Conservation (phyloP, 495 filamentous ascomycete genomes). For the Lophiotrema nucula region DNA sequence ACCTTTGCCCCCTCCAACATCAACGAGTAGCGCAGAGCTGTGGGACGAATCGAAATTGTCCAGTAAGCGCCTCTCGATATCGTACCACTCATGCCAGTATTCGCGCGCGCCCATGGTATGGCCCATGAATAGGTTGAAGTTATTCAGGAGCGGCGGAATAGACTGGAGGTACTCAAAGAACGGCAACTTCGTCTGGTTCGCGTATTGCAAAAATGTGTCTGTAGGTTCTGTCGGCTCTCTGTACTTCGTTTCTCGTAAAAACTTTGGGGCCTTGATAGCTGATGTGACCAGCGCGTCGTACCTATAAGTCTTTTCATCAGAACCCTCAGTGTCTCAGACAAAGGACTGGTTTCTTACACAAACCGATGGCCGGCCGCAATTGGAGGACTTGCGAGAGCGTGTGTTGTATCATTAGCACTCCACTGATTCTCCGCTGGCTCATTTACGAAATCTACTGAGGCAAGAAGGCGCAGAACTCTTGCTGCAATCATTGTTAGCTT, state of each 20-base stretch:
- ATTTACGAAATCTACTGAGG: neutral
- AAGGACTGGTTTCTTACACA: neutral
- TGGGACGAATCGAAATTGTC: neutral
- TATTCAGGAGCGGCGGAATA: neutral
- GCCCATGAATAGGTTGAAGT: constrained; percentile 21
- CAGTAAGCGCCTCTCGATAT: neutral
- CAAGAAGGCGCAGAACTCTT: neutral
- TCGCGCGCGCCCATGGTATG: neutral
- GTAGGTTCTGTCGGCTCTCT: neutral
- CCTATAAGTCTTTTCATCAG: too few species aligned
- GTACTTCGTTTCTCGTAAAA: too few species aligned
- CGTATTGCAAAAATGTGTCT: constrained; percentile 14
- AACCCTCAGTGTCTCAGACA: too few species aligned
- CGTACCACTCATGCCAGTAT: constrained; percentile 9
- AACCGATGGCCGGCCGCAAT: constrained; percentile 9
- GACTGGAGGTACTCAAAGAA: neutral
- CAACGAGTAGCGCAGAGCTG: neutral
- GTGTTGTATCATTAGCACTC: neutral
- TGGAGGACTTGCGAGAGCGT: neutral
- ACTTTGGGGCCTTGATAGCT: too few species aligned
- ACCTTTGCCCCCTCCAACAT: neutral
- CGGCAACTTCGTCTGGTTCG: neutral
- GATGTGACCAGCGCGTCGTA: too few species aligned
- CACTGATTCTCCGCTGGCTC: neutral
- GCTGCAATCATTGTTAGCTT: too few species aligned